Evolutionary conservation across 495 filamentous ascomycete genomes (phyloP).

Genomic region (Penicillium chermesinum): DNA sequence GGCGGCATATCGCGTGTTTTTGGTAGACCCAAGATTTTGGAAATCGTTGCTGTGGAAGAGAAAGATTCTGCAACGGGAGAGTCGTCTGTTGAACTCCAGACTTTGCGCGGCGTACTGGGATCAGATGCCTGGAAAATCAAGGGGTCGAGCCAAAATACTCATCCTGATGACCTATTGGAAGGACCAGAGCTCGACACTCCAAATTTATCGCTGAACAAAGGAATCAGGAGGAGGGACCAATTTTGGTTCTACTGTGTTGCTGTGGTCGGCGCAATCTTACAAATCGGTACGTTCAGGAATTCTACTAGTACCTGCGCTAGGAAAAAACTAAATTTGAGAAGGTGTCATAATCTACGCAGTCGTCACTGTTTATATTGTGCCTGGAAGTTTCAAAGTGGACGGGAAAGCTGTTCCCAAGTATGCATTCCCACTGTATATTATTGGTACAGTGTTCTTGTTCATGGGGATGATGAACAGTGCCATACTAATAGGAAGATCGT

Average conservation of each 20-base stretch:
- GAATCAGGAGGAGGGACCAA: slow-evolving; percentile 27
- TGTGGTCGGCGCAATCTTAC: slow-evolving; percentile 24
- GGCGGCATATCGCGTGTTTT: slow-evolving; percentile 38
- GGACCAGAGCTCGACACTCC: slow-evolving; percentile 35
- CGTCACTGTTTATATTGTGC: slow-evolving; percentile 31
- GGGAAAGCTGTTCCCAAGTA: slow-evolving; percentile 27
- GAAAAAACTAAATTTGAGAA: too few species aligned
- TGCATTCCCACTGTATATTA: slow-evolving; percentile 36
- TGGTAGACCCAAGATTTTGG: slow-evolving; percentile 36
- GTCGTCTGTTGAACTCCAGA: slow-evolving; percentile 20
- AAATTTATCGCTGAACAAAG: slow-evolving; percentile 46
- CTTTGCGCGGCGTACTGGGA: slow-evolving; percentile 24
- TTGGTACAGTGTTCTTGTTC: slow-evolving; percentile 31
- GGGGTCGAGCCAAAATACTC: too few species aligned
- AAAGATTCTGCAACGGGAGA: slow-evolving; percentile 11
- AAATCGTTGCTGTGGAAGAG: slow-evolving; percentile 36
- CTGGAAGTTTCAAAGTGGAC: slow-evolving; percentile 26
- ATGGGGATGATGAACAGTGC: slow-evolving; percentile 41
- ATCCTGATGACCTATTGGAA: not conserved
- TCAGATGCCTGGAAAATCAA: slow-evolving; percentile 28
- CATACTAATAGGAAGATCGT: slow-evolving; percentile 35
- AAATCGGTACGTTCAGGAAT: slow-evolving; percentile 23
- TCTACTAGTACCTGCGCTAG: too few species aligned
- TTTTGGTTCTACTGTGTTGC: slow-evolving; percentile 35
- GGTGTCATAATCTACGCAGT: slow-evolving; percentile 31